Conservation (phyloP, 768 basidiomycete genomes). For the Cystofilobasidium capitatum region DNA sequence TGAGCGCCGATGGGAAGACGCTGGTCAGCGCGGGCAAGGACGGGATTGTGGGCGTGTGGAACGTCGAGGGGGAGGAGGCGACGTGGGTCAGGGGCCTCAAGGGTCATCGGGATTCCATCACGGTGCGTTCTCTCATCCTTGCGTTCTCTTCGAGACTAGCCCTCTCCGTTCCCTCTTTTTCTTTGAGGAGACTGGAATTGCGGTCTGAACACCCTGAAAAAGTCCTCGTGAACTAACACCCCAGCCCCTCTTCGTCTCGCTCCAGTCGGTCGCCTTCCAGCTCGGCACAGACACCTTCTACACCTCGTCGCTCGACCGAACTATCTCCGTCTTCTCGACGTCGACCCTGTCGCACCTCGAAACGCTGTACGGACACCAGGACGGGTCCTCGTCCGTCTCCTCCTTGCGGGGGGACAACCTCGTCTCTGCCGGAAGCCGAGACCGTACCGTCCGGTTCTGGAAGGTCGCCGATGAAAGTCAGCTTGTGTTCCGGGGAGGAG, state of each 20-base stretch:
- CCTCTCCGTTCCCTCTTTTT: constrained; percentile 28
- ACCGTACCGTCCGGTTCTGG: constrained; percentile 90
- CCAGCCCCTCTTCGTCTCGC: not conserved
- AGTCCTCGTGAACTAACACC: not conserved
- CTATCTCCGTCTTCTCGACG: constrained; percentile 45
- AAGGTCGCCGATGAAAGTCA: constrained; percentile 92
- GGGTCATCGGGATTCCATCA: constrained; percentile 64
- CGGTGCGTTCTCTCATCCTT: constrained; percentile 47
- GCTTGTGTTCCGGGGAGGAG: constrained; percentile 93
- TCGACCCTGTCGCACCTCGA: constrained; percentile 84
- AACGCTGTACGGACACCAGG: constrained; percentile 95
- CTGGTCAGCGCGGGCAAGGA: constrained; percentile 84
- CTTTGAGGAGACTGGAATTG: constrained; percentile 4
- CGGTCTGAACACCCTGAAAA: too few relatives aligned
- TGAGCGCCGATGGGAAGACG: constrained; percentile 74
- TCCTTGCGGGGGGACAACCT: constrained; percentile 73
- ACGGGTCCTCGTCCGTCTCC: constrained; percentile 66
- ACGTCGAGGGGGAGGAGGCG: constrained; percentile 50
- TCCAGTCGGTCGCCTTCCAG: constrained; percentile 22
- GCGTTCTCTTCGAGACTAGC: not conserved
- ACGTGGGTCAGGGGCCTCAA: constrained; percentile 70
- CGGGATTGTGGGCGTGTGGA: constrained; percentile 74
- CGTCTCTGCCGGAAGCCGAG: constrained; percentile 77
- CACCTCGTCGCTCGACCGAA: constrained; percentile 77
- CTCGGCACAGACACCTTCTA: constrained; percentile 51